Base-by-base conservation (phyloP, 352 stramenopile genomes). In the Albugo laibachii region DNA sequence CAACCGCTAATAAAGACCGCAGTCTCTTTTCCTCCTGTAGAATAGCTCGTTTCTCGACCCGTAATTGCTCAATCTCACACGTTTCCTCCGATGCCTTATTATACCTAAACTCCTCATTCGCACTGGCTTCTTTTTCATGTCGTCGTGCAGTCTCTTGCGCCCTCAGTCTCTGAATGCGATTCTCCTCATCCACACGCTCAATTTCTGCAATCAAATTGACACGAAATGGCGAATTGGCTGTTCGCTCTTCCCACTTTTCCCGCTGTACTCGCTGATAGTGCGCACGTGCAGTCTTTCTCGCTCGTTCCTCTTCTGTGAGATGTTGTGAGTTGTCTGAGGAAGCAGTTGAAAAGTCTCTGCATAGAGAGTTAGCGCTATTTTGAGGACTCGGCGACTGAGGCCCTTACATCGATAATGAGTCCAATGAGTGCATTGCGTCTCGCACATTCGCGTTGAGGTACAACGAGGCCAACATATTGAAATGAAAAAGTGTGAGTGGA, bases 201-300 rank as follows among this genome's bases (percentile, higher is more conserved):
- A 92, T 93, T 53, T 96, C 87, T n/a, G 88, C 88, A 11, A 97
- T 74, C 21, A 95, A 60, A 52, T 97, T 91, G 10, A 97, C 83
- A 14, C 89, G 69, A 47, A 97, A 97, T 2, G 88, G 87, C 14
- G 74, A 94, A 34, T 79, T 71, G n/a, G 80, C 53, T 0, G 80
- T 92, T 62, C 94, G 95, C n/a, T 78, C 62, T 52, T 89, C 70
- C 85, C 85, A 95, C 38, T 82, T 78, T 24, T 81, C 24, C 24
- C 24, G 24, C 24, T 31, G 24, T 31, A 10, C 8, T 31, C 24
- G 24, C 8, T 31, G 24, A 31, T 31, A 31, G 3, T 31, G 24
- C 8, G 24, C 24, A 31, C 24, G 24, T 10, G 24, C 24, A 3
- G 8, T 31, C 8, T 31, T 31, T 8, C 24, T 31, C 24, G 24